Evolutionary conservation across 2,329 filamentous ascomycete genomes (phyloP), one percentile per base, ranked within the genome.

Genomic region (Mycosphaerella arachidis): DNA sequence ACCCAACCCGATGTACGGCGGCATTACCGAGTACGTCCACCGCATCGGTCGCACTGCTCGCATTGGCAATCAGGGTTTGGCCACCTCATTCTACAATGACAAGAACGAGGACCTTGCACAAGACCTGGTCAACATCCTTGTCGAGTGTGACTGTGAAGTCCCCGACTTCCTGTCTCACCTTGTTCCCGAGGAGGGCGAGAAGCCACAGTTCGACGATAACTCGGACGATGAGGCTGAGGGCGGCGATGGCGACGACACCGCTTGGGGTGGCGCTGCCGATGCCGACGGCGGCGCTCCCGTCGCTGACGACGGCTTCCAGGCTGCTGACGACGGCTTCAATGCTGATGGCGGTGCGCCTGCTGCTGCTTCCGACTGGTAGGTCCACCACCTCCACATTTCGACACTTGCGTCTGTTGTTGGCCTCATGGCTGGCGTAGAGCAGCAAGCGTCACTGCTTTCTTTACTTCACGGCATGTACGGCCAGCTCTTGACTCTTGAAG

Each of bases 31-130:
- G 73, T 99, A 97, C 68, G 86, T 89, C 29, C 94, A 99, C 72
- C 91, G 94, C 12, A 97, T 97, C 72, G 94, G 94, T 63, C 92
- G 94, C 62, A 99, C 94, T 67, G 94, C 90, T 57, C 91, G 94
- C 56, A 97, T 97, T 71, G 94, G 94, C 2, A 90, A 96, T 67
- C 82, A 84, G 48, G 94, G 94, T 18, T 78, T 92, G 5, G 92
- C 94, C 0, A 93, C 90, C 0, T 96, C 93, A 0, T 93, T 99
- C 78, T 97, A 88, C 79, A 91, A 87, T 29, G 87, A 92, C 0
- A 79, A 82, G 0, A 90, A 97, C 68, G 84, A 89, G 58, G 82
- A 87, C 3, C 77, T 97, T 46, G 91, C 83, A 0, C 81, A 83
- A 9, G 85, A 89, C 1, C 80, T 99, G 0, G 89, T 91, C 40